Evolutionary conservation across 768 basidiomycete species (phyloP), one percentile per base, ranked within the genome.

Genomic region (Tulasnella sp.): DNA sequence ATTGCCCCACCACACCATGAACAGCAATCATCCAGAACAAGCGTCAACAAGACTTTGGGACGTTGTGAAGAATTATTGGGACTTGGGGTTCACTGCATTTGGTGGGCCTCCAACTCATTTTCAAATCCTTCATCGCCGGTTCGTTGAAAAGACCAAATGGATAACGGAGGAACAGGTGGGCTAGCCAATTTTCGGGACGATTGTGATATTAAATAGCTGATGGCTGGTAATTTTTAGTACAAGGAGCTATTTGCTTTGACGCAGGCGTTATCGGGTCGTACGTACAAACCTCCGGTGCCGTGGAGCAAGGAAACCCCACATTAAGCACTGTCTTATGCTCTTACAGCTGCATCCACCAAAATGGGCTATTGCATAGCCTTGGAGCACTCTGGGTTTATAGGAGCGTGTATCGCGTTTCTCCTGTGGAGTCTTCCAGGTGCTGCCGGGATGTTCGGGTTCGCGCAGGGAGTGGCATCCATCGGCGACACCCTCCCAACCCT

Each of bases 81-180:
- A 87, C 81, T 83, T 88, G 1, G 88, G 88, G 0, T 86, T 88
- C 79, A 87, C 85, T 0, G 84, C 86, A 0, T 90, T 89, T 82
- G 89, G 89, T 19, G 89, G 89, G 1, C 88, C 88, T 6, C 86
- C 86, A 1, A 88, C 88, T 4, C 88, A 89, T 81, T 87, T 89
- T 80, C 86, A 88, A 75, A 86, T 89, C 71, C 85, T 89, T 24
- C 85, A 87, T 68, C 85, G 87, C 80, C 79, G 80, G 3, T 85
- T 86, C 74, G 85, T 86, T 2, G 82, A 83, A 12, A 56, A 77
- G 16, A 78, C 81, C 27, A 80, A 82, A 79, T 89, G 84, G 83
- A 62, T 85, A 24, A 82, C 83, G 44, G 80, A 79, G n/a, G 38
- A 46, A 40, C 39, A 40, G 38, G 73, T 74, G n/a, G n/a, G 52